Evolutionary conservation across 148 eudicot genomes (phyloP), one percentile per base, ranked within the genome.

Genomic region (Silene uniflora): DNA sequence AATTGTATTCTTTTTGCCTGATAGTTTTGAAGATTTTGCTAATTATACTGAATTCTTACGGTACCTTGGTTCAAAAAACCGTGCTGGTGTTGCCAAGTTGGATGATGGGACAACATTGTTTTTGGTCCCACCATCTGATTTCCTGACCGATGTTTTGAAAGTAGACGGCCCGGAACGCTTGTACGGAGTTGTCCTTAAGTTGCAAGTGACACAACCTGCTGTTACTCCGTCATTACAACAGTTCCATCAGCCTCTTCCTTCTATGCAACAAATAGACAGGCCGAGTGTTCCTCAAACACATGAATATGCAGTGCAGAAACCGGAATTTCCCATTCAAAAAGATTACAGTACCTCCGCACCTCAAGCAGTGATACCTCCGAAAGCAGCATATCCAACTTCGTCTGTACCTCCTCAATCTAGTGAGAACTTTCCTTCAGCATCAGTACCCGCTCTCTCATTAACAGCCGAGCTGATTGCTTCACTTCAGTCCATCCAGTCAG

Each of bases 91-190:
- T 54, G 99, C 92, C 18, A 92, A 84, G 78, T 91, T 89, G 80
- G 94, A 89, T 79, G 96, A 95, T 83, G 98, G 99, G 16, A 95
- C 94, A 72, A 90, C 92, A 62, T 80, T 95, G 66, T 95, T 95
- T 67, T 87, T 95, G 85, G 99, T 95, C 58, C 99, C 99, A 68
- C 99, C 99, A 42, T 94, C 98, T 12, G 92, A 91, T 69, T 95
- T 95, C 71, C 83, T 95, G 72, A 80, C 89, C 6, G 81, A 89
- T 25, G 90, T 91, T 69, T 79, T 95, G 73, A 86, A 91, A 70
- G 87, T 95, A 17, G 55, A 75, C 32, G 97, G 97, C 1, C 99
- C 84, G 22, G 91, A 87, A 79, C 92, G 97, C 17, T 89, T 95
- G 74, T 95, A 95, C 81, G 99, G 99, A 17, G 97, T 95, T 29